Base-by-base conservation (phyloP, 352 stramenopile genomes). In the Phytophthora fragariaefolia region DNA sequence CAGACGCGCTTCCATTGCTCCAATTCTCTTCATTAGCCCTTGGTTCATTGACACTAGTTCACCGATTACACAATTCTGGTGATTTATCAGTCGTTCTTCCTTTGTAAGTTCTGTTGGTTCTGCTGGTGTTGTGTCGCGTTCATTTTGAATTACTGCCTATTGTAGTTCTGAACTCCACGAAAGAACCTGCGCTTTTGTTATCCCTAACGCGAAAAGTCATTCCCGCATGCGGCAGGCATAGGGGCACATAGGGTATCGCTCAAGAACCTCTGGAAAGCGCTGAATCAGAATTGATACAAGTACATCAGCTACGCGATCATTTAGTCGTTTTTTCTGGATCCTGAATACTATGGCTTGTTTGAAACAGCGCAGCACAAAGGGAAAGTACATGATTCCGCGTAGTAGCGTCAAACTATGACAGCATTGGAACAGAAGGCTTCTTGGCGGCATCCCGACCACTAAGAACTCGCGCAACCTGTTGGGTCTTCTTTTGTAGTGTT, bases 41-140 rank as follows among this genome's bases (percentile, higher is more conserved):
- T 55, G 56, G 18, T 63, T 63, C 45, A 38, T 48, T 2, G 45
- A 53, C 26, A 63, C n/a, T 15, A 63, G 18, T n/a, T 64, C 57
- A 3, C 32, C 45, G 10, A 50, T 57, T 17, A 57, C 12, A n/a
- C 45, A 50, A 7, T 57, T 64, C 23, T 57, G 46, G 32, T 64
- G 32, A 28, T 64, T 57, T 15, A 57, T 57, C 4, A 64, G 17
- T 17, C 13, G 10, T 17, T 63, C 43, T 18, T 49, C 55, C 10
- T 42, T 57, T 3, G 9, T 43, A 4, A 47, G n/a, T 15, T 47
- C 50, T 23, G 4, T 6, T 34, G 15, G 5, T 23, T 22, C 27
- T 17, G 28, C 20, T 26, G 23, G n/a, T 20, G 9, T 1, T 22
- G 24, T 20, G 26, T 42, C 26, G 7, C 17, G 53, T 6, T 6